These are phyloP conservation scores for Apostasia ramifera DNA, from an alignment of 106 monocot genomes.

Conservation along the genomic window DNA sequence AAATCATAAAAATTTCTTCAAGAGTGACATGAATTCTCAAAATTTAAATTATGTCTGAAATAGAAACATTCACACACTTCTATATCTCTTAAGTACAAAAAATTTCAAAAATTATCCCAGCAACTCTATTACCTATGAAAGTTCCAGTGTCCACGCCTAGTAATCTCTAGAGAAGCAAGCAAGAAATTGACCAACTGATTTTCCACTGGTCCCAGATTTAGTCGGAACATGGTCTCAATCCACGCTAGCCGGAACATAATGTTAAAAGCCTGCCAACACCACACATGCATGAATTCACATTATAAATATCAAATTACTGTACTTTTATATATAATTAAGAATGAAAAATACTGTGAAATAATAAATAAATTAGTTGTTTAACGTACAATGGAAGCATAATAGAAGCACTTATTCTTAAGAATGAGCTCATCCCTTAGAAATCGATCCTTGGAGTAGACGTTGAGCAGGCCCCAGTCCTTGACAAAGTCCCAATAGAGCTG, in stretches of 20 bases:
- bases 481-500: constrained; percentile 99
- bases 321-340: too few relatives aligned
- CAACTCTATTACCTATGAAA: constrained; percentile 96
- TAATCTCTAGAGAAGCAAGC: constrained; percentile 77
- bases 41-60: too few relatives aligned
- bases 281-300: too few relatives aligned
- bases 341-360: too few relatives aligned
- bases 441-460: constrained; percentile 40
- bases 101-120: too few relatives aligned
- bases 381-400: constrained; percentile 82
- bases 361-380: too few relatives aligned
- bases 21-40: too few relatives aligned
- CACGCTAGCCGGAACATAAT: constrained; percentile 85
- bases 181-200: constrained; percentile 69
- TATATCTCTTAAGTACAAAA: too few relatives aligned
- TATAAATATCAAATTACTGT: too few relatives aligned
- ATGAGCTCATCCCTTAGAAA: constrained; percentile 83
- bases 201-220: constrained; percentile 47
- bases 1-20: too few relatives aligned
- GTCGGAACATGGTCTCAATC: constrained; percentile 51
- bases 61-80: too few relatives aligned
- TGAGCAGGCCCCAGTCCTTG: constrained; percentile 89
- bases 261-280: constrained; percentile 51
- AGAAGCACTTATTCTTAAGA: constrained; percentile 65
- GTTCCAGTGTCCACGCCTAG: constrained; percentile 95